These are phyloP conservation scores for Gentiana straminea DNA, from an alignment of 257 asterid species.

Conservation along the genomic window DNA sequence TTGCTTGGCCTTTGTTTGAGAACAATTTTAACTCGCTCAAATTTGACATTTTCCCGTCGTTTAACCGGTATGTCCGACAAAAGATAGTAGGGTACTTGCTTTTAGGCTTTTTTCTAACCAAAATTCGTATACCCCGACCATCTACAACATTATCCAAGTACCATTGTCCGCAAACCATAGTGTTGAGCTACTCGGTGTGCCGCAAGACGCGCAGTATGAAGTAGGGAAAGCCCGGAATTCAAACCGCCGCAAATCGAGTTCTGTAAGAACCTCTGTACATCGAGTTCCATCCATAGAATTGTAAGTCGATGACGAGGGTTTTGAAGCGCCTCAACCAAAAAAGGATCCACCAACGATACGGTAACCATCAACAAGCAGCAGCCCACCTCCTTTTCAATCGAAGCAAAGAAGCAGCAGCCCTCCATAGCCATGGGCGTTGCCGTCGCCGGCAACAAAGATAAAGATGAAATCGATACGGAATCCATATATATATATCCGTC, in stretches of 20 bases:
- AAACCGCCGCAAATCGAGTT: conserved; percentile 54
- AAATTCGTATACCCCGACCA: conserved; percentile 59
- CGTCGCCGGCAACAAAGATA: no score
- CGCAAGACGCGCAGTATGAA: no score
- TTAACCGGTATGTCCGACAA: conserved; percentile 72
- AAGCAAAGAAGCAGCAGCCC: no score
- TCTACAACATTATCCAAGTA: conserved; percentile 53
- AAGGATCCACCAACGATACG: no score
- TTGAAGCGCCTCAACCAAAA: no score
- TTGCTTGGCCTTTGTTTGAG: conserved; percentile 61
- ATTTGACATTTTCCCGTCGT: conserved; percentile 47
- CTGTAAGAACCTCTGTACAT: conserved; percentile 70
- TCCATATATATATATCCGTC: no score
- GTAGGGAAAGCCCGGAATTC: conserved; percentile 88
- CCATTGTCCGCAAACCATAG: conserved; percentile 78
- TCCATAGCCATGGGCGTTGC: no score
- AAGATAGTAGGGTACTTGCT: conserved; percentile 52
- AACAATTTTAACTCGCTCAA: conserved; percentile 58
- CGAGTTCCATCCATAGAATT: conserved; percentile 93
- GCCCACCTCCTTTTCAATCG: no score
- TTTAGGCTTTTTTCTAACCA: conserved; percentile 59
- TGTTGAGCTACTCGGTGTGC: conserved; percentile 98
- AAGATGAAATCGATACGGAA: no score
- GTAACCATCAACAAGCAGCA: no score
- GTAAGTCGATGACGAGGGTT: no score